A percentile compares a stretch with the other conserved stretches of the same genome.
Evolutionary conservation across 108 stramenopile genomes (phyloP).

Genomic region (Cyclostephanos invisitatus): DNA sequence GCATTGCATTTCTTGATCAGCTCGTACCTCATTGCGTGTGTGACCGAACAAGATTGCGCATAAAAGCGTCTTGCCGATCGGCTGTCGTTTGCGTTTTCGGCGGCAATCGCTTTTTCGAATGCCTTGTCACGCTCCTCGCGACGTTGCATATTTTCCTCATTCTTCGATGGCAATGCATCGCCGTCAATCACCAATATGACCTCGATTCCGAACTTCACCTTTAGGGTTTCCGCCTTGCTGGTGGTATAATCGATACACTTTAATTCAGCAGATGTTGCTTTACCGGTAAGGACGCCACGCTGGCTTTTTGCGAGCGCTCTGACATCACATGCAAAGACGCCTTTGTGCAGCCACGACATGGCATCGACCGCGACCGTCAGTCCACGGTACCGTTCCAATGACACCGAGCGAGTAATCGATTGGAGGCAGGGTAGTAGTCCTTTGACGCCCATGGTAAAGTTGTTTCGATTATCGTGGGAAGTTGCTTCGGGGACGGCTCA

Average conservation of each 20-base stretch:
- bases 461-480: neutral
- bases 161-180: slow-evolving; percentile 68
- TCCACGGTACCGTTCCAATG: slow-evolving; percentile 51
- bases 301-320: slow-evolving; percentile 42
- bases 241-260: slow-evolving; percentile 58
- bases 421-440: slow-evolving; percentile 54
- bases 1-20: slow-evolving; percentile 50
- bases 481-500: no score
- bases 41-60: slow-evolving; percentile 57
- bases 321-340: slow-evolving; percentile 52
- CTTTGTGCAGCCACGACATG: slow-evolving; percentile 61
- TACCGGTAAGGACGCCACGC: slow-evolving; percentile 9
- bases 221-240: slow-evolving; percentile 52
- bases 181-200: slow-evolving; percentile 86
- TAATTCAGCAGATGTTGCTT: slow-evolving; percentile 20
- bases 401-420: slow-evolving; percentile 42
- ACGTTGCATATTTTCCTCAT: slow-evolving; percentile 59
- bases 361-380: slow-evolving; percentile 61
- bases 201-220: slow-evolving; percentile 46
- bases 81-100: slow-evolving; percentile 52
- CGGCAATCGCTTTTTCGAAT: slow-evolving; percentile 46
- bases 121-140: slow-evolving; percentile 47
- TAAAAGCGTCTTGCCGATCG: slow-evolving; percentile 59
- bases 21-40: slow-evolving; percentile 56
- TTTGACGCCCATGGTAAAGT: slow-evolving; percentile 55